These are phyloP conservation scores for Anisodus acutangulus DNA, from an alignment of 257 asterid species.

Conservation along the genomic window DNA sequence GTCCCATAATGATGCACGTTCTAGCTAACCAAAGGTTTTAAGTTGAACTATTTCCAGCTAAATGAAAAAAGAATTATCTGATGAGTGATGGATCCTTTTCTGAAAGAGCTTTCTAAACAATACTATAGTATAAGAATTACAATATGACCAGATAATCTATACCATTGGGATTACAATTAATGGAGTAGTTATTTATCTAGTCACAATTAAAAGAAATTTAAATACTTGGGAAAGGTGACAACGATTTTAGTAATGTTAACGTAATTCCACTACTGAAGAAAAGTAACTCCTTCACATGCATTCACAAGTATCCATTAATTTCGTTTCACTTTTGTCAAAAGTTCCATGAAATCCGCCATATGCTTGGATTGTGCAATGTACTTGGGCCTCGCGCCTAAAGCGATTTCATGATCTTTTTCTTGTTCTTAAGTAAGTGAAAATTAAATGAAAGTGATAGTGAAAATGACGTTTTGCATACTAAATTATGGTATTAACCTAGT, in stretches of 20 bases:
- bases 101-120: not conserved
- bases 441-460: not conserved
- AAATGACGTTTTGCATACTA: not conserved
- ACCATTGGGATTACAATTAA: not conserved
- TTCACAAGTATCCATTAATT: not conserved
- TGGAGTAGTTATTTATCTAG: not conserved
- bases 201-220: not conserved
- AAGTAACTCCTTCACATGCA: constrained; percentile 22
- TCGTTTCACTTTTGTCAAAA: not conserved
- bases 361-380: not conserved
- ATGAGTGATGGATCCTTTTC: not conserved
- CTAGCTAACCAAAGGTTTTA: not conserved
- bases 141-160: not conserved
- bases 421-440: not conserved
- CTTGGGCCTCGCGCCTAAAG: not conserved
- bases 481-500: not conserved
- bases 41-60: not conserved
- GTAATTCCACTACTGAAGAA: not conserved
- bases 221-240: not conserved
- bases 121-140: not conserved
- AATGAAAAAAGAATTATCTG: not conserved
- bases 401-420: not conserved
- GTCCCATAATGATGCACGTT: not conserved
- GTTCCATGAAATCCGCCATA: not conserved
- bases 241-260: not conserved